Conservation (phyloP, 192 early-diverging fungal genomes). For the Coemansia sp. region DNA sequence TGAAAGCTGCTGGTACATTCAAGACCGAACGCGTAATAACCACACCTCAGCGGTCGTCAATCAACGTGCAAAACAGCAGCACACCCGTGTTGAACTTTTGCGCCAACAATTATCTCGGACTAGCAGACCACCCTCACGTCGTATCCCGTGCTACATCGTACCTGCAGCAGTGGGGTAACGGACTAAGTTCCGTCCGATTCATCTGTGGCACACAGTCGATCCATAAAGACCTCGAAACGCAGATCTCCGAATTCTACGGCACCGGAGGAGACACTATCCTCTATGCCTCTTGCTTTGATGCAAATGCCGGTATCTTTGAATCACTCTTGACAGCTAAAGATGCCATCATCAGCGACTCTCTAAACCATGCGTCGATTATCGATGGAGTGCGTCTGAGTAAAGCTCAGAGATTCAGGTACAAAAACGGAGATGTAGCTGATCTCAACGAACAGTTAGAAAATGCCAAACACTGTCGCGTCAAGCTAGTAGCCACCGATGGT, state of each 20-base stretch:
- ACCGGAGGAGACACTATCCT: slow-evolving; percentile 63
- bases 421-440: slow-evolving; percentile 72
- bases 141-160: slow-evolving; percentile 58
- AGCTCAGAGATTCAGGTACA: slow-evolving; percentile 67
- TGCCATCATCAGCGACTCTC: slow-evolving; percentile 63
- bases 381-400: slow-evolving; percentile 74
- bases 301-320: slow-evolving; percentile 73
- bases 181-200: slow-evolving; percentile 70
- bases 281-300: slow-evolving; percentile 74
- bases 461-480: slow-evolving; percentile 59
- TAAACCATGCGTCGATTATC: slow-evolving; percentile 70
- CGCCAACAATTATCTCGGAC: slow-evolving; percentile 75
- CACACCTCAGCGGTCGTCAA: slow-evolving; percentile 61
- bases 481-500: slow-evolving; percentile 76
- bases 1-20: slow-evolving; percentile 67
- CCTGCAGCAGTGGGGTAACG: slow-evolving; percentile 65
- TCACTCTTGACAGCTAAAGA: slow-evolving; percentile 62
- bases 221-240: slow-evolving; percentile 67
- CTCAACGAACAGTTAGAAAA: slow-evolving; percentile 63
- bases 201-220: slow-evolving; percentile 75
- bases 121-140: slow-evolving; percentile 64
- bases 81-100: slow-evolving; percentile 67
- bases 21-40: slow-evolving; percentile 69
- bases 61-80: slow-evolving; percentile 53
- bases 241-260: slow-evolving; percentile 65